A percentile compares a stretch with the other conserved stretches of the same genome.
These are phyloP conservation scores for Albatrellus ellisii DNA, from an alignment of 768 basidiomycete species.

Conservation along the genomic window DNA sequence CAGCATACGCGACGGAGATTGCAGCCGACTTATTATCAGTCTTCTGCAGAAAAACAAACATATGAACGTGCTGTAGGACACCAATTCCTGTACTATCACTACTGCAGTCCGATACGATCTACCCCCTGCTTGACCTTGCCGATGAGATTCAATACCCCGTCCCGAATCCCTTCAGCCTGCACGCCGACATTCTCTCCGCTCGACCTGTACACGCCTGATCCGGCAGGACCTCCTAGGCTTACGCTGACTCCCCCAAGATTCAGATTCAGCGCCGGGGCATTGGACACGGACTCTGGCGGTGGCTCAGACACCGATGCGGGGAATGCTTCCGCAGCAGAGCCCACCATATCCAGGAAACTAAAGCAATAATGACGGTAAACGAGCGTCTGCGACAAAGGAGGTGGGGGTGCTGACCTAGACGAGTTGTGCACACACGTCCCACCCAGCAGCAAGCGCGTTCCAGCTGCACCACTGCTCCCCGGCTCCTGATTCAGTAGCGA, in stretches of 20 bases:
- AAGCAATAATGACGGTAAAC: slow-evolving; percentile 4
- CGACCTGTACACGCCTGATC: slow-evolving; percentile 76
- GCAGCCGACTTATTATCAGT: too few relatives aligned
- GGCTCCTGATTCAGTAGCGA: slow-evolving; percentile 81
- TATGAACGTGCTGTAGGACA: not conserved
- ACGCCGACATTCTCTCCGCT: slow-evolving; percentile 55
- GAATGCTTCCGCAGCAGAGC: slow-evolving; percentile 51
- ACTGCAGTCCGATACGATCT: slow-evolving; percentile 35
- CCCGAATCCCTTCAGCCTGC: slow-evolving; percentile 79
- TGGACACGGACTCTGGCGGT: slow-evolving; percentile 60
- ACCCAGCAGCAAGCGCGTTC: slow-evolving; percentile 74
- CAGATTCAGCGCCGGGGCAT: slow-evolving; percentile 72
- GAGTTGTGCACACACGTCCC: slow-evolving; percentile 96
- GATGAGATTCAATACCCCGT: slow-evolving; percentile 78
- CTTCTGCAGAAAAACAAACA: too few relatives aligned
- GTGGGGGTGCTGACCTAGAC: slow-evolving; percentile 43
- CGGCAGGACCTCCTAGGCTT: slow-evolving; percentile 78
- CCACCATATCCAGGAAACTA: slow-evolving; percentile 86
- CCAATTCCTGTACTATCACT: not conserved
- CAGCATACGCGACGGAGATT: too few relatives aligned
- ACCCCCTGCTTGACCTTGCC: slow-evolving; percentile 86
- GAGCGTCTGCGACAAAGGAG: not conserved
- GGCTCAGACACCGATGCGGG: slow-evolving; percentile 58
- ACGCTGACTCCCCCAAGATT: slow-evolving; percentile 90
- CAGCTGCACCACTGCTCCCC: slow-evolving; percentile 37